phyloP scores from a whole-genome alignment of 768 basidiomycete genomes.

The Gloeostereum incarnatum region DNA sequence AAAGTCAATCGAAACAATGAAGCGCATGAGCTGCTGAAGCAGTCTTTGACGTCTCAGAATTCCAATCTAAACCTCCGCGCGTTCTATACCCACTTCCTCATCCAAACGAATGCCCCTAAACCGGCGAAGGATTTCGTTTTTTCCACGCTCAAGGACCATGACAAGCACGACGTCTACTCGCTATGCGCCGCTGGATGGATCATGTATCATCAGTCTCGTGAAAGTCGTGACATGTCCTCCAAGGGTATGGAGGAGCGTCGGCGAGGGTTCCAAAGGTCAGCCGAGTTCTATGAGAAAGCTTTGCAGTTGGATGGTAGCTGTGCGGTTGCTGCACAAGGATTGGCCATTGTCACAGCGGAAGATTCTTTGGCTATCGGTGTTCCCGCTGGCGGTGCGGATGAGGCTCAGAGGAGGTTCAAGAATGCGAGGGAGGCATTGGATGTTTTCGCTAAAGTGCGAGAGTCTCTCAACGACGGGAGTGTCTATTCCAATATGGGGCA shows the following conservation, averaged over 20 bases:
- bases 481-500: slow-evolving; percentile 97
- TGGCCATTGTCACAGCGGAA: slow-evolving; percentile 92
- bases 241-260: slow-evolving; percentile 62
- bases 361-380: slow-evolving; percentile 62
- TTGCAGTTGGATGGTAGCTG: slow-evolving; percentile 76
- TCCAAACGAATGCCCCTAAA: slow-evolving; percentile 62
- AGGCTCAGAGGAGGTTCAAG: slow-evolving; percentile 52
- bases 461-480: slow-evolving; percentile 71
- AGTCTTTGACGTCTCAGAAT: slow-evolving; percentile 72
- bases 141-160: slow-evolving; percentile 75
- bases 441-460: slow-evolving; percentile 85
- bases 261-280: slow-evolving; percentile 69
- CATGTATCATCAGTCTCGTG: slow-evolving; percentile 77
- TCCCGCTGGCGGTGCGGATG: slow-evolving; percentile 42
- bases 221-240: slow-evolving; percentile 58
- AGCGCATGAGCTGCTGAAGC: slow-evolving; percentile 85
- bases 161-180: slow-evolving; percentile 85
- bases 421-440: slow-evolving; percentile 84
- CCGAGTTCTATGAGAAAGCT: slow-evolving; percentile 92
- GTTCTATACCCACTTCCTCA: slow-evolving; percentile 88
- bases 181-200: slow-evolving; percentile 87
- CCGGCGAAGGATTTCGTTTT: slow-evolving; percentile 87
- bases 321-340: slow-evolving; percentile 89
- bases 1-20: slow-evolving; percentile 64
- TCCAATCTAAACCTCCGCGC: slow-evolving; percentile 83